phyloP scores from a whole-genome alignment of 1,284 basidiomycete species.

The Apiotrichum montevideense region DNA sequence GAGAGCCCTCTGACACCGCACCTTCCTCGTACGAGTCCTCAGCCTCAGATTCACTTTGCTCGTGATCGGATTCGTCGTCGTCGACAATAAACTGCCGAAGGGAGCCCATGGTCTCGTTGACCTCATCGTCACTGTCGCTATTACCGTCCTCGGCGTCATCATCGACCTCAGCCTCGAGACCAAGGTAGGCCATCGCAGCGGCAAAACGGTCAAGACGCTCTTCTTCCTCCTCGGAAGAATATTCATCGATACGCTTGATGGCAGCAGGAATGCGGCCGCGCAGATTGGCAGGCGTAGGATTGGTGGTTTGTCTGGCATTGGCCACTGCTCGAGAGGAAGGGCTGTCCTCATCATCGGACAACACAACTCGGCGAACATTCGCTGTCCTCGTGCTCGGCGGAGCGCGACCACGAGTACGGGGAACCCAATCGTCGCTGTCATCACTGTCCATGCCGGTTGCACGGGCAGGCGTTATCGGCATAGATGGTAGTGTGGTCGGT shows the following conservation, averaged over 20 bases:
- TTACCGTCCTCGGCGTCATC: background rate
- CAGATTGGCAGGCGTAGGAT: no score
- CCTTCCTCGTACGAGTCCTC: background rate
- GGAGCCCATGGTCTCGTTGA: background rate
- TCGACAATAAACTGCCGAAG: background rate
- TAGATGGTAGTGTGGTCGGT: background rate
- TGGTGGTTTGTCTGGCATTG: no score
- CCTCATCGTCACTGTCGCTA: background rate
- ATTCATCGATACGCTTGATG: background rate
- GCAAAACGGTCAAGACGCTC: background rate
- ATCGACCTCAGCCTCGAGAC: background rate
- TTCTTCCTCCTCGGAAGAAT: no score
- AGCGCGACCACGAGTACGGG: background rate
- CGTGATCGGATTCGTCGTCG: background rate
- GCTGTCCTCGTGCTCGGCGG: no score
- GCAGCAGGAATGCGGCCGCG: background rate
- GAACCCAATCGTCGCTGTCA: constrained; percentile 2
- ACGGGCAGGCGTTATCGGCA: background rate
- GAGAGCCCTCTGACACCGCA: background rate
- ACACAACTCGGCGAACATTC: background rate
- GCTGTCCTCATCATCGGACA: constrained; percentile 8
- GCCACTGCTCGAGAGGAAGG: background rate
- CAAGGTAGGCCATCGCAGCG: background rate
- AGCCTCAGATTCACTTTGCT: background rate
- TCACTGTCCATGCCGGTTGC: background rate